Evolutionary conservation across 2,329 filamentous ascomycete genomes (phyloP), one percentile per base, ranked within the genome.

Genomic region (Cordyceps sp.): DNA sequence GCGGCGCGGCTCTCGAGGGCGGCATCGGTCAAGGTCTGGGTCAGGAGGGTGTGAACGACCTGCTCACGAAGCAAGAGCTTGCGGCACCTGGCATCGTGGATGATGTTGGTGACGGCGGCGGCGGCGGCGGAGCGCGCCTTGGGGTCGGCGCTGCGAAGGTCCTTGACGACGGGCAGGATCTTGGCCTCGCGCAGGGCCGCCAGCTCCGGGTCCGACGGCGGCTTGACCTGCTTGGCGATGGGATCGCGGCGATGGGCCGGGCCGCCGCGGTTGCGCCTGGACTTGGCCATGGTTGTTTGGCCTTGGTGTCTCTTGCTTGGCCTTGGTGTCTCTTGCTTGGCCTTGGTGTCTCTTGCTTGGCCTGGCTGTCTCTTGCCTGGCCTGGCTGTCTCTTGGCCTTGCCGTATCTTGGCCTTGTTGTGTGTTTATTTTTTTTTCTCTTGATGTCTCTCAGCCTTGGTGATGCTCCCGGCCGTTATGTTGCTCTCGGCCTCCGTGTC

Each of bases 1-100:
- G 73, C 69, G 27, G 72, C 68, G 30, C 69, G 62, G 42, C 70
- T 72, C 51, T 78, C 73, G 32, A 76, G 56, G 35, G 62, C 69
- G 24, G 64, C 55, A 45, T 80, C 74, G 17, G 70, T 73, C 34
- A 79, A 53, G 20, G 71, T 76, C 55, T 78, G 69, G 21, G 64
- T 71, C 37, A 79, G 61, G 27, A 80, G 49, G 32, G 68, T 66
- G 42, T 64, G 65, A 27, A 79, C 72, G 40, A 80, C 60, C 49
- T 77, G 70, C 51, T 80, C 75, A 16, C 73, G 60, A 37, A 79
- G 55, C 16, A 80, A 60, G 34, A 80, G 49, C 50, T 78, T 78
- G 39, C 75, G 64, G 44, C 69, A 76, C 41, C 60, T 66, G 19
- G 61, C 45, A 42, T 79, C 71, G 34, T 73, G 64, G 31, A 78